A percentile compares a stretch with the other conserved stretches of the same genome.
phyloP scores from a whole-genome alignment of 1,284 basidiomycete genomes.

The Austropuccinia psidii region DNA sequence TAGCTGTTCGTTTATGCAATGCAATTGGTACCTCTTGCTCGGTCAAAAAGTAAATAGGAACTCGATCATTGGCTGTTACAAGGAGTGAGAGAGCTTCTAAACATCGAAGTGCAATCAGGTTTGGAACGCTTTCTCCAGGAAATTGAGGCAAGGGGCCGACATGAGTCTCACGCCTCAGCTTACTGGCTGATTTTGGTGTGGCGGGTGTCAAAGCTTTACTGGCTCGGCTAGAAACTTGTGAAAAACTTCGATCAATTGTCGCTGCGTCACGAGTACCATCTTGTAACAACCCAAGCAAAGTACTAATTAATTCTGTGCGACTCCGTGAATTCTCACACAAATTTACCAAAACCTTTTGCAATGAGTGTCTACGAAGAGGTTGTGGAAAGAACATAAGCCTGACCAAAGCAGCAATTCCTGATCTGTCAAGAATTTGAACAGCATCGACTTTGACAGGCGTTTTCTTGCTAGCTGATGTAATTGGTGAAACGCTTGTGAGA shows the following conservation, averaged over 20 bases:
- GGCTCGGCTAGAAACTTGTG: conserved; percentile 74
- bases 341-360: conserved; percentile 87
- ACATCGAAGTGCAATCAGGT: conserved; percentile 83
- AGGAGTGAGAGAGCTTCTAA: conserved; percentile 80
- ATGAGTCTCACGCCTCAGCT: conserved; percentile 44
- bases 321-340: conserved; percentile 92
- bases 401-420: conserved; percentile 79
- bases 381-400: conserved; percentile 95
- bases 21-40: conserved; percentile 79
- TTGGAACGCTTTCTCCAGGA: conserved; percentile 74
- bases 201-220: conserved; percentile 55
- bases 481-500: conserved; percentile 4
- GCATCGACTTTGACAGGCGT: conserved; percentile 61
- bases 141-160: conserved; percentile 55
- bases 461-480: conserved; percentile 35
- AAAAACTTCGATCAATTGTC: conserved; percentile 85
- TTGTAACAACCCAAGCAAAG: conserved; percentile 82
- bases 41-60: conserved; percentile 82
- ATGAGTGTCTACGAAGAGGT: conserved; percentile 69
- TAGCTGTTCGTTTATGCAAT: conserved; percentile 59
- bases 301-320: conserved; percentile 81
- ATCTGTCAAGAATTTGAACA: conserved; percentile 85
- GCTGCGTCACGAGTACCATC: conserved; percentile 88
- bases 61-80: conserved; percentile 69
- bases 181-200: conserved; percentile 62